Evolutionary conservation across 176 grass and related monocot species (phyloP).

Genomic region (Avena insularis): DNA sequence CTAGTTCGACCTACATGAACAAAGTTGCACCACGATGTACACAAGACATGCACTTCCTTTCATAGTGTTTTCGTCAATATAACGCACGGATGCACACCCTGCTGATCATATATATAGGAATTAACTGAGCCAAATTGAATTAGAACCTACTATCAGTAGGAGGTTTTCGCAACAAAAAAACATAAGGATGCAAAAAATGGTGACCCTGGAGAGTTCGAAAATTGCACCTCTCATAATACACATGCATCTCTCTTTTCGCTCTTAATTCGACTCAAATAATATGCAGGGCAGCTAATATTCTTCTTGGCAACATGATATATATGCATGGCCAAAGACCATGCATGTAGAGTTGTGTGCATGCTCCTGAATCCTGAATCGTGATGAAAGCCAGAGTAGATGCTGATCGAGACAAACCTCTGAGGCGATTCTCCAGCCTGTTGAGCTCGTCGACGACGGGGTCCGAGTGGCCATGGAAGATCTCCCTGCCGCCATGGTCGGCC

Average conservation of each 20-base stretch:
- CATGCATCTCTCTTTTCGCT: not conserved
- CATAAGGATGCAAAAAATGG: too few relatives aligned
- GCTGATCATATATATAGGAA: not conserved
- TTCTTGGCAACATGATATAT: not conserved
- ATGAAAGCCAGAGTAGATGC: not conserved
- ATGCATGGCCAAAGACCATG: slow-evolving; percentile 8
- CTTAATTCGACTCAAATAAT: not conserved
- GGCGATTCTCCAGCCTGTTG: slow-evolving; percentile 75
- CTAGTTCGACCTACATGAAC: not conserved
- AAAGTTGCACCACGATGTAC: slow-evolving; percentile 10
- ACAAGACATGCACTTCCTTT: not conserved
- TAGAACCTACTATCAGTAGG: not conserved
- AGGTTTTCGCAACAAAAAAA: not conserved
- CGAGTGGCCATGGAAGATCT: slow-evolving; percentile 57
- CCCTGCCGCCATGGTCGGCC: slow-evolving; percentile 50
- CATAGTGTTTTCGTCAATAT: not conserved
- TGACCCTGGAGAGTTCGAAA: too few relatives aligned
- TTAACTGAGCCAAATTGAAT: not conserved
- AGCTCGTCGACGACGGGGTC: slow-evolving; percentile 76
- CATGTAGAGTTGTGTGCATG: not conserved
- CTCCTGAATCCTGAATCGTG: not conserved
- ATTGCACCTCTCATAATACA: too few relatives aligned
- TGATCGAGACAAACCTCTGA: slow-evolving; percentile 65
- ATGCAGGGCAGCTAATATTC: not conserved
- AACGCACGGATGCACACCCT: not conserved